A percentile compares a stretch with the other conserved stretches of the same genome.
Evolutionary conservation across 352 stramenopile species (phyloP).

Genomic region (Pythium aristosporum): DNA sequence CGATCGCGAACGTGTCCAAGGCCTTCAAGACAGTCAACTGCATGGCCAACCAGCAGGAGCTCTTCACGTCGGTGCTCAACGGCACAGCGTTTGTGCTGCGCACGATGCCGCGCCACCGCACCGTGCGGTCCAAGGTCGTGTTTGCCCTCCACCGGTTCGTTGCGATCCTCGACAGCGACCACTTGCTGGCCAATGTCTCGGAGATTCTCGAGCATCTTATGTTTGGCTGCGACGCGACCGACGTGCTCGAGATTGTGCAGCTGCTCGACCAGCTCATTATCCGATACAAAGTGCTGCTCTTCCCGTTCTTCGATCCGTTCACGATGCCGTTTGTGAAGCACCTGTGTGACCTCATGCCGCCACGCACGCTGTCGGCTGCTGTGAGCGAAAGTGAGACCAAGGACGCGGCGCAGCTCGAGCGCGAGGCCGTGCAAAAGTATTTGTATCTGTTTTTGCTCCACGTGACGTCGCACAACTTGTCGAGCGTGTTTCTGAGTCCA

Average conservation of each 20-base stretch:
- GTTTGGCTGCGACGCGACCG: constrained; percentile 52
- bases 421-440: constrained; percentile 78
- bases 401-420: constrained; percentile 71
- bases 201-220: constrained; percentile 61
- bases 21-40: constrained; percentile 72
- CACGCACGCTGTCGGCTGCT: constrained; percentile 31
- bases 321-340: constrained; percentile 73
- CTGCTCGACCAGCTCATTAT: constrained; percentile 86
- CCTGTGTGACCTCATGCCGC: constrained; percentile 64
- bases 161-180: constrained; percentile 66
- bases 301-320: constrained; percentile 64
- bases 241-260: constrained; percentile 83
- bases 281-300: constrained; percentile 75
- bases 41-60: constrained; percentile 75
- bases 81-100: constrained; percentile 60
- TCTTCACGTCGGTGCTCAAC: constrained; percentile 72
- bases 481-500: constrained; percentile 58
- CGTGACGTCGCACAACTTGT: constrained; percentile 66
- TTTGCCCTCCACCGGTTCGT: constrained; percentile 80
- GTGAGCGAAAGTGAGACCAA: constrained; percentile 56
- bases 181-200: constrained; percentile 63
- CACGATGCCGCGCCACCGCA: constrained; percentile 40
- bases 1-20: constrained; percentile 82
- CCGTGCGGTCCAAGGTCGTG: constrained; percentile 78
- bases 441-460: constrained; percentile 81